Evolutionary conservation across 352 stramenopile genomes (phyloP).

Genomic region (Blastocystis hominis): DNA sequence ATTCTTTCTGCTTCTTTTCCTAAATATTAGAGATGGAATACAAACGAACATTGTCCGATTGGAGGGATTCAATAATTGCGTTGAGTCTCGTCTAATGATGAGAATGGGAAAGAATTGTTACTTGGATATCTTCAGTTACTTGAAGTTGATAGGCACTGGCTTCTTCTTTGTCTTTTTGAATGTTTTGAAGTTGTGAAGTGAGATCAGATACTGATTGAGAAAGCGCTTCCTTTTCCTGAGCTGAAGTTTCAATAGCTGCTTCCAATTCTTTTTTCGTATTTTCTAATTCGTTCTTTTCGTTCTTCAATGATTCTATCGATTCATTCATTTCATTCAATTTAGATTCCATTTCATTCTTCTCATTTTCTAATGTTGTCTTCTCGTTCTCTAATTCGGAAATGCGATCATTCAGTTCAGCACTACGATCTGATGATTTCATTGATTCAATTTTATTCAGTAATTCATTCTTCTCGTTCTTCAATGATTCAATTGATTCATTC

Average conservation of each 20-base stretch:
- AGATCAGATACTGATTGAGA: not conserved
- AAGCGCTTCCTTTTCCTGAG: not conserved
- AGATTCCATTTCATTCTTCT: too few relatives aligned
- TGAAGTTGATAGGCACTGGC: not conserved
- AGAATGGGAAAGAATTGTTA: not conserved
- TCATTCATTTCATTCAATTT: not conserved
- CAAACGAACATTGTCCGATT: not conserved
- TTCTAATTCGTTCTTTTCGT: not conserved
- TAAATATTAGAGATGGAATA: not conserved
- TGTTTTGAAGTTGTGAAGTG: not conserved
- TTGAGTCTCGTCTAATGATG: not conserved
- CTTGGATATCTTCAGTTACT: not conserved
- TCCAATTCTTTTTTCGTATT: not conserved
- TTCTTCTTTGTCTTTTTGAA: not conserved
- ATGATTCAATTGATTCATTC: too few relatives aligned
- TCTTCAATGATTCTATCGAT: not conserved
- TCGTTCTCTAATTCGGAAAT: too few relatives aligned
- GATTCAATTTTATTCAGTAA: too few relatives aligned
- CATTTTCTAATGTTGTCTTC: too few relatives aligned
- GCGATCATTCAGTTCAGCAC: too few relatives aligned
- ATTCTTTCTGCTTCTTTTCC: not conserved
- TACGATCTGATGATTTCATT: too few relatives aligned
- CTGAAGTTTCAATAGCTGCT: not conserved
- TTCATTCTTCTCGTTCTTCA: too few relatives aligned
- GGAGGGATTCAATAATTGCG: not conserved